Percentiles rank a stretch among this genome's conserved stretches.
Conservation (phyloP, 495 filamentous ascomycete genomes). For the Daldinia vernicosa region DNA sequence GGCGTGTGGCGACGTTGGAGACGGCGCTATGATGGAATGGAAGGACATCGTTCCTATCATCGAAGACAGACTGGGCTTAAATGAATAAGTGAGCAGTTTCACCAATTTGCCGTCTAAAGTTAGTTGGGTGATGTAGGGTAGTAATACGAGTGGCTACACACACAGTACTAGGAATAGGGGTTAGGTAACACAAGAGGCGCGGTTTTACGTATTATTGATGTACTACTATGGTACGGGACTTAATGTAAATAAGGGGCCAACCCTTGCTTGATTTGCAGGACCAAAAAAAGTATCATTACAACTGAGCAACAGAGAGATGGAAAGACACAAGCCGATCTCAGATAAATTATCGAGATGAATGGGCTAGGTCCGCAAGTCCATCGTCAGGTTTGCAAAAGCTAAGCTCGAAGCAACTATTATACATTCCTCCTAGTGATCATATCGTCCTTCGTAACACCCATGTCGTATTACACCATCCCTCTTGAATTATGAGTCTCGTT, state of each 20-base stretch:
- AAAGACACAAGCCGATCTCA: background rate
- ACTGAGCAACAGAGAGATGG: background rate
- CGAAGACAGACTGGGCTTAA: conserved; percentile 55
- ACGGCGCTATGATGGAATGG: conserved; percentile 83
- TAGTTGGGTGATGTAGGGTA: background rate
- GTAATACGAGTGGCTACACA: background rate
- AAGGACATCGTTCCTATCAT: conserved; percentile 72
- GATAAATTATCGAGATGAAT: background rate
- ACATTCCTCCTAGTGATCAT: background rate
- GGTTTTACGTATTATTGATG: background rate
- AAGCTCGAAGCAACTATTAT: conserved; percentile 2
- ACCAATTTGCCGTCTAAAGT: background rate
- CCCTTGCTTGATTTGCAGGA: background rate
- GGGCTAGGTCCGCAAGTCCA: background rate
- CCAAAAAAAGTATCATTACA: background rate
- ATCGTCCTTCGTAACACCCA: background rate
- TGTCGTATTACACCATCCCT: background rate
- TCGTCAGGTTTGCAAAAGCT: conserved; percentile 1
- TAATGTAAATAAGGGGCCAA: background rate
- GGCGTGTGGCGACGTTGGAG: conserved; percentile 83
- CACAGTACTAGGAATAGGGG: background rate
- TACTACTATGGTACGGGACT: background rate
- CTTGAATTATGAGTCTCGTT: background rate
- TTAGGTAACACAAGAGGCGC: background rate
- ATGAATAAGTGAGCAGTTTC: background rate